phyloP scores from a whole-genome alignment of 2,329 filamentous ascomycete genomes.

The Xylariales sp. region DNA sequence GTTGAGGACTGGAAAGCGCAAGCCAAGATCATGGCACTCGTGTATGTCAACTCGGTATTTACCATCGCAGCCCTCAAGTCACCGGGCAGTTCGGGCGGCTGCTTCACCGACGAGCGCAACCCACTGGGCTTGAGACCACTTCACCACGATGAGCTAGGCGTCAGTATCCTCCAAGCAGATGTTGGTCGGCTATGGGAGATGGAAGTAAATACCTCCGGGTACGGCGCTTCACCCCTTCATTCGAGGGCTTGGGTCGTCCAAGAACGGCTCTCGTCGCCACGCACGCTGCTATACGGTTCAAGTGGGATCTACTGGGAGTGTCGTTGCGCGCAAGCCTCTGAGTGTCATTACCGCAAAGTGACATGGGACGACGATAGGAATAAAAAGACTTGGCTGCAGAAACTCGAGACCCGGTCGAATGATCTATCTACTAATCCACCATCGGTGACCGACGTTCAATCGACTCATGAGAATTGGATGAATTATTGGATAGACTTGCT shows the following conservation, averaged over 20 bases:
- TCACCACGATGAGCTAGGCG: not conserved
- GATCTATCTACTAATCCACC: not conserved
- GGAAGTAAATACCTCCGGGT: slow-evolving; percentile 3
- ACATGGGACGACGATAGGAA: slow-evolving; percentile 1
- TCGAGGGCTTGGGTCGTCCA: slow-evolving; percentile 11
- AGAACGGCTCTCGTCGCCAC: slow-evolving; percentile 9
- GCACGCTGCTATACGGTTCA: slow-evolving; percentile 8
- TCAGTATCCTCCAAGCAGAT: not conserved
- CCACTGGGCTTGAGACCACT: slow-evolving; percentile 3
- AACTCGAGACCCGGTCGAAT: not conserved
- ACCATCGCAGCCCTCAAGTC: slow-evolving; percentile 9
- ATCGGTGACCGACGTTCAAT: too few species aligned
- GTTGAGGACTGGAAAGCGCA: slow-evolving; percentile 5
- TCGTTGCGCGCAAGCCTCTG: slow-evolving; percentile 8
- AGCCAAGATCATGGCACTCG: slow-evolving; percentile 7
- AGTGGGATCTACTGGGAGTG: slow-evolving; percentile 11
- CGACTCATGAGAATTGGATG: not conserved
- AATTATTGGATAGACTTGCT: slow-evolving; percentile 7
- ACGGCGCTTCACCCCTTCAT: slow-evolving; percentile 7
- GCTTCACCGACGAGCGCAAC: slow-evolving; percentile 3
- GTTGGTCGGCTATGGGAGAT: slow-evolving; percentile 1
- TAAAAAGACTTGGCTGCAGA: slow-evolving; percentile 11
- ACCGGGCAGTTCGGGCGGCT: not conserved
- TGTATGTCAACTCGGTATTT: slow-evolving; percentile 9
- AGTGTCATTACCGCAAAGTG: slow-evolving; percentile 3